Base-by-base conservation (phyloP, 495 filamentous ascomycete genomes). In the Annulohypoxylon stygium region DNA sequence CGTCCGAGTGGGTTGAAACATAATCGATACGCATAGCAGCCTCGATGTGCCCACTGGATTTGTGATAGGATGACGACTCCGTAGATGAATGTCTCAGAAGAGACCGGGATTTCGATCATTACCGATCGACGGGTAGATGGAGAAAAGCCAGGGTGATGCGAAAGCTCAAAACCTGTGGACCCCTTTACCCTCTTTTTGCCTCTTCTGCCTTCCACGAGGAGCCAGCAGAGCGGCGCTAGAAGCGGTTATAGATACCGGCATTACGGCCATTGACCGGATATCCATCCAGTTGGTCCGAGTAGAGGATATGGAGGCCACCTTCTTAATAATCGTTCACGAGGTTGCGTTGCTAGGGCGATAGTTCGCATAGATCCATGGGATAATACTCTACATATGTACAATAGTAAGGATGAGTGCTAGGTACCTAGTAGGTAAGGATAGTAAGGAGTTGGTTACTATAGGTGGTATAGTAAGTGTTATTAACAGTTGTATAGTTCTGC, bases 71-170 rank as follows among this genome's bases (percentile, higher is more conserved):
- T 60, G 57, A 60, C 36, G 26, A n/a, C 58, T 39, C 47, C 47
- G 48, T 53, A 67, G 43, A 54, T 61, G 41, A 59, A 64, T 67
- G 72, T 75, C 67, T 75, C 67, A 71, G 67, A 51, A 59, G 25
- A 12, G 54, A 71, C 67, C 23, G 30, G 72, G 67, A 41, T 47
- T 55, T 11, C 8, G 26, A 57, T 37, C 11, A 61, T 64, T 23
- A 18, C 50, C 37, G 61, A 70, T 36, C 48, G n/a, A 64, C 41
- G 23, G 50, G 39, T 63, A 45, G 58, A 57, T 47, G 51, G 50
- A 62, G 47, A 26, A 45, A 10, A 33, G 12, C 12, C n/a, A 59
- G 41, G 61, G 34, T 43, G 45, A 45, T 8, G 53, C 53, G 48
- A 20, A 36, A 47, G 57, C 14, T 7, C 9, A 66, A 41, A 37